Conservation (phyloP, 2,329 filamentous ascomycete species). For the Chaetomiaceae sp. region DNA sequence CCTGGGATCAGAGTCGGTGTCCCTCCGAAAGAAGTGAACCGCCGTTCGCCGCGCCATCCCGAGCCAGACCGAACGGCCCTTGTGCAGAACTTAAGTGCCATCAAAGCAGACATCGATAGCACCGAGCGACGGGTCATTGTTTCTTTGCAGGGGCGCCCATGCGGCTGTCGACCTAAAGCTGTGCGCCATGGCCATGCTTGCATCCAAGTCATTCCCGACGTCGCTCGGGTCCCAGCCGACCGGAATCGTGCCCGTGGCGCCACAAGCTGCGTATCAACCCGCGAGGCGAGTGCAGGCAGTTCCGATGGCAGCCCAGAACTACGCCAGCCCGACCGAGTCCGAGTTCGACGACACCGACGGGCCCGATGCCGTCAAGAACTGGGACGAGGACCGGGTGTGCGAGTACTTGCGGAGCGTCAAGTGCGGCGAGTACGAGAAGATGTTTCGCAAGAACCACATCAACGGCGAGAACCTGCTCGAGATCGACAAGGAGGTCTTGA, state of each 20-base stretch:
- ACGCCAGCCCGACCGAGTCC: constrained; percentile 81
- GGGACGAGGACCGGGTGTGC: constrained; percentile 87
- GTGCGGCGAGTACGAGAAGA: constrained; percentile 85
- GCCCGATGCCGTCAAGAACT: constrained; percentile 70
- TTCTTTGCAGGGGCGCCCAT: not conserved
- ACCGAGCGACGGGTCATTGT: not conserved
- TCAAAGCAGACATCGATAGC: not conserved
- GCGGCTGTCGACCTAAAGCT: constrained; percentile 10
- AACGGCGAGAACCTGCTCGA: constrained; percentile 95
- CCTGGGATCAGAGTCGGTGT: not conserved
- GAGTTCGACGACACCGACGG: constrained; percentile 83
- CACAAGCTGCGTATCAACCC: constrained; percentile 45
- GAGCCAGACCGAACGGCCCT: too few relatives aligned
- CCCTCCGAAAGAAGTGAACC: too few relatives aligned
- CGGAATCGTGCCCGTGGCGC: constrained; percentile 39
- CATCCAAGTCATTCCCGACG: constrained; percentile 65
- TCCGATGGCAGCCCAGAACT: constrained; percentile 48
- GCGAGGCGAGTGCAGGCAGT: constrained; percentile 47
- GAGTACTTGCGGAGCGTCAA: constrained; percentile 89
- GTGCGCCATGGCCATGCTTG: constrained; percentile 65
- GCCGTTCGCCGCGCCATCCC: too few relatives aligned
- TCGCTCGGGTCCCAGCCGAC: constrained; percentile 43
- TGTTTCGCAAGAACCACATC: constrained; percentile 91
- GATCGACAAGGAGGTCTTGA: constrained; percentile 91
- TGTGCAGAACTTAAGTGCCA: not conserved